A percentile compares a stretch with the other conserved stretches of the same genome.
Conservation (phyloP, 257 asterid genomes). For the Osmanthus fragrans region DNA sequence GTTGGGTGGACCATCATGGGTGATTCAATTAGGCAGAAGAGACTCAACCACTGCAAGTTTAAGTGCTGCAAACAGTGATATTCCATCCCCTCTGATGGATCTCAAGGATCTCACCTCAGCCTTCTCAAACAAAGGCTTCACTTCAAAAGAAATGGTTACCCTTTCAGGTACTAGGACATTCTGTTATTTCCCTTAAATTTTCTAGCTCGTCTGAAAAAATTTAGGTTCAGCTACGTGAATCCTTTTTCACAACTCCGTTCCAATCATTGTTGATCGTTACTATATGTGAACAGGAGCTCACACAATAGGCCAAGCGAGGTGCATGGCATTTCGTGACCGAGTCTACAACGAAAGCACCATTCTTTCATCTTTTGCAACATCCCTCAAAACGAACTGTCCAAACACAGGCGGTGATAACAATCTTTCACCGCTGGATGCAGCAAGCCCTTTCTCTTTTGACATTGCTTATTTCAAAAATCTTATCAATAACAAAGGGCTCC, state of each 20-base stretch:
- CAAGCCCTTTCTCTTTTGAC: slow-evolving; percentile 49
- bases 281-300: slow-evolving; percentile 45
- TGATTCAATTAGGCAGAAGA: slow-evolving; percentile 54
- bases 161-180: slow-evolving; percentile 42
- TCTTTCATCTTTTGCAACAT: slow-evolving; percentile 51
- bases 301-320: slow-evolving; percentile 63
- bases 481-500: slow-evolving; percentile 39
- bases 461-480: slow-evolving; percentile 47
- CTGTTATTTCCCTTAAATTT: neutral
- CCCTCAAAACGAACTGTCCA: slow-evolving; percentile 55
- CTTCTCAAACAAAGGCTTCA: slow-evolving; percentile 61
- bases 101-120: slow-evolving; percentile 42
- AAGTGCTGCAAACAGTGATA: slow-evolving; percentile 46
- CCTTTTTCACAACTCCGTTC: neutral
- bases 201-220: neutral
- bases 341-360: slow-evolving; percentile 60
- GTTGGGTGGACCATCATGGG: slow-evolving; percentile 70
- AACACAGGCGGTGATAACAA: slow-evolving; percentile 44
- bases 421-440: slow-evolving; percentile 46
- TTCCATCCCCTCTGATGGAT: slow-evolving; percentile 58
- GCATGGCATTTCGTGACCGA: slow-evolving; percentile 50
- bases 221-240: neutral
- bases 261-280: neutral
- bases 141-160: slow-evolving; percentile 55
- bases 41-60: slow-evolving; percentile 63